Evolutionary conservation across 345 rosid genomes (phyloP), one percentile per base, ranked within the genome.

Genomic region (Eucalyptus camaldulensis): DNA sequence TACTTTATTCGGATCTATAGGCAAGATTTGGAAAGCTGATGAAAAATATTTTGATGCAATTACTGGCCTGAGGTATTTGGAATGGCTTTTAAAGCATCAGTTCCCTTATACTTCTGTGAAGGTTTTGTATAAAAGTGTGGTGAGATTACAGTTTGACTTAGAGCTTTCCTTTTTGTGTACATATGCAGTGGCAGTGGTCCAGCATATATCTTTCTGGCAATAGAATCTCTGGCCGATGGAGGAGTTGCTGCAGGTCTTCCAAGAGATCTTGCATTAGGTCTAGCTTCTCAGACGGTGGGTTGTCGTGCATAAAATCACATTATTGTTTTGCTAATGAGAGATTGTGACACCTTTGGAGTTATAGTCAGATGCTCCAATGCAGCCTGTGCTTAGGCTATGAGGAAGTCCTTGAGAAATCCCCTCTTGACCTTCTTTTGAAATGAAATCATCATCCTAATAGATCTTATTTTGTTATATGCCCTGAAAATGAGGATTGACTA

Each of bases 231-330:
- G 90, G 99, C 97, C 72, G 99, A 98, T 93, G 99, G 99, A 76
- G 99, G 98, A 86, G 99, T 97, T 65, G 98, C 99, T 90, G 99
- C 99, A 54, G 99, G 99, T 90, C 91, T 98, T 85, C 98, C 98
- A 1, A 96, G 99, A 89, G 99, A 98, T 31, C 98, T 98, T 67
- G 99, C 99, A 15, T 56, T 95, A 76, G 90, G 95, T 87, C 95
- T 97, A 87, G 99, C 99, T 90, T 94, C 99, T 88, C 98, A 97
- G 91, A 96, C 98, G 31, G 99, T 96, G 87, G 93, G 99, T 92
- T 49, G 69, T 9, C 27, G 2, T 87, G 24, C 51, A 65, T 25
- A 87, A 60, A 53, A 31, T 62, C 15, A 54, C 43, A 53, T 44
- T 22, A n/a, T 86, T 49, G 8, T 53, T 45, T 49, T 33, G 76